Base-by-base conservation (phyloP, 1,139 yeast species). In the Chernovozyma sophiae-reginae region DNA sequence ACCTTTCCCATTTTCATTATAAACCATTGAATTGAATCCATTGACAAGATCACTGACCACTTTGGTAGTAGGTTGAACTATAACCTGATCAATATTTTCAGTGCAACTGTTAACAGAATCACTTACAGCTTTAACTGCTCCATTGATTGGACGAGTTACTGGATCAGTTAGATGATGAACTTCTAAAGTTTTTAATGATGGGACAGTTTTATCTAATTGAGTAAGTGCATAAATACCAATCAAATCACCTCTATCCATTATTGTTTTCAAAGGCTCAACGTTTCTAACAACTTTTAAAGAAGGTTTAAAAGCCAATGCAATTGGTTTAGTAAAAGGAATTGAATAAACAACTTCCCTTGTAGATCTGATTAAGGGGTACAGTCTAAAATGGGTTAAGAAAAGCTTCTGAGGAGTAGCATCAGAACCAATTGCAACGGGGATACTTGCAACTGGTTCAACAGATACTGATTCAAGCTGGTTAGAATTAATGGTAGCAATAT, bases 1-100 rank as follows among this genome's bases (percentile, higher is more conserved):
- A 28, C 84, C 82, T 48, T 77, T 78, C 14, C 86, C 86, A 30
- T 78, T 64, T 10, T 75, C 66, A 51, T 79, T 79, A 51, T 74
- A 73, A 26, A 72, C 43, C 15, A 63, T 56, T 31, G 72, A 57
- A 27, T 43, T 43, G 44, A 73, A 65, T 30, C 56, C 58, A 27
- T 58, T 60, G 46, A 78, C 68, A 34, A 68, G 55, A 28, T 65
- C 69, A 35, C 56, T 52, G 13, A 69, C 56, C 22, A 58, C 52
- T 32, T 56, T 55, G 41, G 66, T 66, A 3, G 74, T 53, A 24
- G 86, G 86, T 26, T 62, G 61, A 33, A 71, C 53, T 12, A 74
- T 42, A 16, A 39, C 40, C 30, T 47, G 41, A 20, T 39, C 42
- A 3, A 58, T 45, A 14, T 48, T 38, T 11, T 42, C 45, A 29